Conservation (phyloP, 768 basidiomycete genomes). For the Lactarius vividus region DNA sequence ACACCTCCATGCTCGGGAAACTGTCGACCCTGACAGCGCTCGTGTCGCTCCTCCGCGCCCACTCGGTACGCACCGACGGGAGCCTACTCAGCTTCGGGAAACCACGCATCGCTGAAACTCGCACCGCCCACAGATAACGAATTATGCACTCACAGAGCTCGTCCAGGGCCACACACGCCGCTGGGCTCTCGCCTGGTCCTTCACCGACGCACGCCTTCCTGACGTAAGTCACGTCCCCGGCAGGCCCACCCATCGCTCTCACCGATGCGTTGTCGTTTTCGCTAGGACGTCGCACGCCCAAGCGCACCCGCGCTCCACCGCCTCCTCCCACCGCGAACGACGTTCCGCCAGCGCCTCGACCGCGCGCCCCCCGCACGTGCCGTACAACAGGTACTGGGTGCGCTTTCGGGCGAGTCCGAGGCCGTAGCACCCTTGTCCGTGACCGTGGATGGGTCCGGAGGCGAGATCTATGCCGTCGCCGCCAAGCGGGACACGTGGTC, state of each 20-base stretch:
- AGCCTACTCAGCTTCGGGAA: neutral
- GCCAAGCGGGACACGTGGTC: constrained; percentile 59
- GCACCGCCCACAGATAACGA: constrained; percentile 56
- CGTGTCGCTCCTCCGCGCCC: constrained; percentile 49
- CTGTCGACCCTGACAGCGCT: constrained; percentile 67
- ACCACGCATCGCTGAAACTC: neutral
- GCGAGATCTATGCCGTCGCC: constrained; percentile 11
- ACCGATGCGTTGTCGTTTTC: constrained; percentile 38
- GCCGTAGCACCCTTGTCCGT: neutral
- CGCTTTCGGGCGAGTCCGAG: constrained; percentile 33
- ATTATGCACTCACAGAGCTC: constrained; percentile 84
- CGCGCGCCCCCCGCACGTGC: constrained; percentile 28
- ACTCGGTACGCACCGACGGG: constrained; percentile 38
- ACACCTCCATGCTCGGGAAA: constrained; percentile 90
- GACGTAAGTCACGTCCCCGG: constrained; percentile 61
- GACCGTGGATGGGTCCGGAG: neutral
- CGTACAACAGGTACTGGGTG: constrained; percentile 36
- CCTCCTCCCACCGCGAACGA: constrained; percentile 60
- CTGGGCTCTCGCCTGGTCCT: constrained; percentile 94
- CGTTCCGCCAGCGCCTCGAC: constrained; percentile 42
- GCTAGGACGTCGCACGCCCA: constrained; percentile 40
- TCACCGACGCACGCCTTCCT: constrained; percentile 57
- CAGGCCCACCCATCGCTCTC: constrained; percentile 27
- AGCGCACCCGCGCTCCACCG: constrained; percentile 43
- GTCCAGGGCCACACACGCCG: constrained; percentile 84